A percentile compares a stretch with the other conserved stretches of the same genome.
Conservation (phyloP, 768 basidiomycete species). For the Rhodotorula sphaerocarpa region DNA sequence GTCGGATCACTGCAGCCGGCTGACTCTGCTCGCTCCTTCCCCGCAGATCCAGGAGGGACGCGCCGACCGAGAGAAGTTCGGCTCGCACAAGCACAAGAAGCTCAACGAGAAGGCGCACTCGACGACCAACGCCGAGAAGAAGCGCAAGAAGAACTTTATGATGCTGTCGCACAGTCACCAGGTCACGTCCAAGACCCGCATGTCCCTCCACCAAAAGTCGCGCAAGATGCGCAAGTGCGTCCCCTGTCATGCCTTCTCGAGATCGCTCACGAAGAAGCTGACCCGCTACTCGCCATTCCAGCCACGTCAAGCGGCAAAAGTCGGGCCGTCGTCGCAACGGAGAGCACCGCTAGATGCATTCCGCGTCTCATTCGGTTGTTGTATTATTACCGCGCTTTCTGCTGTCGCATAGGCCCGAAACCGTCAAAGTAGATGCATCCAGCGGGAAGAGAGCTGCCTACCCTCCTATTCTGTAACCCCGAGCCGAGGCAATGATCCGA, state of each 20-base stretch:
- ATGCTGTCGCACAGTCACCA: slow-evolving; percentile 25
- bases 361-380: neutral
- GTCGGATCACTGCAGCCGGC: neutral
- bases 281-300: neutral
- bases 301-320: slow-evolving; percentile 18
- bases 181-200: slow-evolving; percentile 13
- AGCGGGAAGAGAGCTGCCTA: neutral
- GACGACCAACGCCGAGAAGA: slow-evolving; percentile 36
- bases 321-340: slow-evolving; percentile 11
- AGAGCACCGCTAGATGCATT: neutral
- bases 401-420: neutral
- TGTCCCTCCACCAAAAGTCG: slow-evolving; percentile 26
- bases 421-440: neutral
- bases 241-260: neutral
- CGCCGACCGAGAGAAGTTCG: slow-evolving; percentile 89
- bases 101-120: slow-evolving; percentile 36
- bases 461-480: neutral
- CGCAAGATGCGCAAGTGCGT: slow-evolving; percentile 13
- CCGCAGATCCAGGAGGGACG: slow-evolving; percentile 68
- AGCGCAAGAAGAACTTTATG: slow-evolving; percentile 31
- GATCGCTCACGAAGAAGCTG: neutral
- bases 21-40: neutral
- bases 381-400: neutral
- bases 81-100: slow-evolving; percentile 43
- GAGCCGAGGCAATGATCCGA: neutral